phyloP scores from a whole-genome alignment of 2,329 filamentous ascomycete genomes.

The Canariomyces notabilis region DNA sequence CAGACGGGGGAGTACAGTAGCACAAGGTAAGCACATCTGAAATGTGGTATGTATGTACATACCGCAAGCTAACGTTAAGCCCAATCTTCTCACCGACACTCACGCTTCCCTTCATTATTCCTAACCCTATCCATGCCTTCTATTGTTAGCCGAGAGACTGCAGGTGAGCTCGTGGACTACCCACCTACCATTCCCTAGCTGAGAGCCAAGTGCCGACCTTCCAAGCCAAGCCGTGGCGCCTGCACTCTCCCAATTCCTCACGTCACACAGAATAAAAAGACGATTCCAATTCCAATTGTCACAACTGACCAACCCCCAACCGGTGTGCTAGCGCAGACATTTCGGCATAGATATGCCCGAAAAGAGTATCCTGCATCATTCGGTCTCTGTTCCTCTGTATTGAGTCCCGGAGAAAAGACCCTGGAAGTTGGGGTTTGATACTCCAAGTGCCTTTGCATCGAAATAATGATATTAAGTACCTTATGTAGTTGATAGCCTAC shows the following conservation, averaged over 20 bases:
- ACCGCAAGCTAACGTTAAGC: too few species aligned
- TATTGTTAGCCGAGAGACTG: too few species aligned
- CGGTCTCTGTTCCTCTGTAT: too few species aligned
- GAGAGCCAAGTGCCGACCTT: not conserved
- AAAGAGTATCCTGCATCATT: not conserved
- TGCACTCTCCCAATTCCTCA: not conserved
- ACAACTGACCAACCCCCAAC: not conserved
- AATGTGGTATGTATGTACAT: too few species aligned
- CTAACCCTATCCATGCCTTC: too few species aligned
- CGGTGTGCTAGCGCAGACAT: not conserved
- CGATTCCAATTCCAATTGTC: not conserved
- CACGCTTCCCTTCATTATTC: too few species aligned
- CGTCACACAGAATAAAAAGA: not conserved
- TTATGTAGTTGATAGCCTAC: conserved; percentile 5
- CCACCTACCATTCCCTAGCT: too few species aligned
- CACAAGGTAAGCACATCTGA: too few species aligned
- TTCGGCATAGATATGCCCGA: not conserved
- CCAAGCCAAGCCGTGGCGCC: not conserved
- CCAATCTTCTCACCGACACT: too few species aligned
- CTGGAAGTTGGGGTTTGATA: not conserved
- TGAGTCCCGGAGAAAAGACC: too few species aligned
- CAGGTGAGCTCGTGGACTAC: too few species aligned
- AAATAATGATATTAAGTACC: not conserved
- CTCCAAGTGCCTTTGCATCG: not conserved
- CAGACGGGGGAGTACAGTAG: too few species aligned